These are phyloP conservation scores for Pulveroboletus sp. DNA, from an alignment of 768 basidiomycete genomes.

Conservation along the genomic window DNA sequence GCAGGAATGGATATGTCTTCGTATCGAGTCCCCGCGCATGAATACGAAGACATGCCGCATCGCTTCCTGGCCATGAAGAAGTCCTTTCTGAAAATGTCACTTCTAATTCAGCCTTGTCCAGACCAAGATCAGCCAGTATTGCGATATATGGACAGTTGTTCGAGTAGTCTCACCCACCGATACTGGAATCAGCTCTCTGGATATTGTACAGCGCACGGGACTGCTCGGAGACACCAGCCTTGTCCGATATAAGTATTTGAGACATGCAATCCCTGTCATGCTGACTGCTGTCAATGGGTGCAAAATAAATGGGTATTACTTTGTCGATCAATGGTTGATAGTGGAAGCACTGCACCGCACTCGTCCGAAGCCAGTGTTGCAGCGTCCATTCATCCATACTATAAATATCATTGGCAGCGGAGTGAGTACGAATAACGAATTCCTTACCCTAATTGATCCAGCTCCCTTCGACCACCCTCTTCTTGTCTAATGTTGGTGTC, in stretches of 20 bases:
- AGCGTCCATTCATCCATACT: conserved; percentile 2
- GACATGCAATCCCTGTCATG: conserved; percentile 5
- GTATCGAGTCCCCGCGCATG: too few relatives aligned
- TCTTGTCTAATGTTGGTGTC: background rate
- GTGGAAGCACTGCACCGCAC: conserved; percentile 8
- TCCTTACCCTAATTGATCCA: background rate
- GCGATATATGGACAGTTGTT: conserved; percentile 14
- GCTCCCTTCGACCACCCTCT: background rate
- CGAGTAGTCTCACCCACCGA: background rate
- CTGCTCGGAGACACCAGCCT: background rate
- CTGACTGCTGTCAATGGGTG: background rate
- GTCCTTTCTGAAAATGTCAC: too few relatives aligned
- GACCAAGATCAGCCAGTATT: too few relatives aligned
- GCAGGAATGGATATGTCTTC: too few relatives aligned
- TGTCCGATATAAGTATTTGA: conserved; percentile 22
- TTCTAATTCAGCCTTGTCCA: too few relatives aligned
- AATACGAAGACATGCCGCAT: too few relatives aligned
- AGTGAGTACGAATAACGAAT: too few relatives aligned
- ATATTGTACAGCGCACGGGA: too few relatives aligned
- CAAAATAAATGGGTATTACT: conserved; percentile 15
- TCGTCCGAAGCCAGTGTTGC: conserved; percentile 14
- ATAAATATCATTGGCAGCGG: too few relatives aligned
- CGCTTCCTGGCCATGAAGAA: too few relatives aligned
- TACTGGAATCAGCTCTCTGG: too few relatives aligned
- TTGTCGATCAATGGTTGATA: conserved; percentile 14